Conservation (phyloP, 768 basidiomycete genomes). For the Exsudoporus frostii region DNA sequence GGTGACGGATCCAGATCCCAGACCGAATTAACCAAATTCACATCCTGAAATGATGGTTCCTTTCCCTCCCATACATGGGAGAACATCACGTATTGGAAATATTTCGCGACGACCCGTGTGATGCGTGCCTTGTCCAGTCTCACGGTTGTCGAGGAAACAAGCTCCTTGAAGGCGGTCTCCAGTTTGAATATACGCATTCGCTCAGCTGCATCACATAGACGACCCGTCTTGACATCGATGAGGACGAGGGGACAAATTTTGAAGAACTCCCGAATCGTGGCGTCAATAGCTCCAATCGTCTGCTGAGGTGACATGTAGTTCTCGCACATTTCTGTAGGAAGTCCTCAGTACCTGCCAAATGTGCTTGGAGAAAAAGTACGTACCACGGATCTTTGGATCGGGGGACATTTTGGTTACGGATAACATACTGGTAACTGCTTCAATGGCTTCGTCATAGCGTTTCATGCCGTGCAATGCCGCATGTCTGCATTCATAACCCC, state of each 20-base stretch:
- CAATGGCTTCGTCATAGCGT: not conserved
- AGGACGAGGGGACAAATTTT: not conserved
- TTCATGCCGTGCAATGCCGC: not conserved
- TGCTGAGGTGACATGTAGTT: constrained; percentile 1
- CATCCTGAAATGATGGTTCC: not conserved
- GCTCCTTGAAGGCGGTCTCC: not conserved
- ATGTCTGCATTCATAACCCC: not conserved
- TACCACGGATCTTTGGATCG: not conserved
- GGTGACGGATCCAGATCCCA: not conserved
- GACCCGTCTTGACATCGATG: not conserved
- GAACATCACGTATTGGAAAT: not conserved
- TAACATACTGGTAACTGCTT: not conserved
- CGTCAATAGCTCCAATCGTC: not conserved
- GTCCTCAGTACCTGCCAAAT: not conserved
- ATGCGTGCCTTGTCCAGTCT: not conserved
- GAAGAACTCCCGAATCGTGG: not conserved
- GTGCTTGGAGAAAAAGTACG: not conserved
- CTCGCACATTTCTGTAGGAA: not conserved
- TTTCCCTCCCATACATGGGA: not conserved
- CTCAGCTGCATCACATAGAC: not conserved
- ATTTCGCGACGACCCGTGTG: not conserved
- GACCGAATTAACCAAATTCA: not conserved
- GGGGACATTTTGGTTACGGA: not conserved
- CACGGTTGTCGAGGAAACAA: not conserved
- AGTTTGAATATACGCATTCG: not conserved